Base-by-base conservation (phyloP, 1,284 basidiomycete genomes). In the Agroathelia rolfsii region DNA sequence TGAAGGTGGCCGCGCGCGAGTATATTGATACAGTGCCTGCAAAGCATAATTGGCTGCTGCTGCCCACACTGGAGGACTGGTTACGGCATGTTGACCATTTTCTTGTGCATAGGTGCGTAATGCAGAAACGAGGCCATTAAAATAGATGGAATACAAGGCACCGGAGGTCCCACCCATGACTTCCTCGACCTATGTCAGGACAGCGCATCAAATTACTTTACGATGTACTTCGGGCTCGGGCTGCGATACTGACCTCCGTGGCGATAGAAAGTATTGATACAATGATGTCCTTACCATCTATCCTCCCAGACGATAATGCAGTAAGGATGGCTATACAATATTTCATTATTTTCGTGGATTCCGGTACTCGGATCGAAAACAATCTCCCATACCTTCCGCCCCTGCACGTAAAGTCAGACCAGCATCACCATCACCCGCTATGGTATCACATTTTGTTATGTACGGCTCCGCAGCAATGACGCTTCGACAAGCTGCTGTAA, bases 161-260 rank as follows among this genome's bases (percentile, higher is more conserved):
- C 90, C 92, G 40, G 79, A 85, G 4, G 90, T 95, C 12, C 92
- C 92, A 19, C 87, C 92, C 90, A 95, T 95, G 32, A 72, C 66
- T 45, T 84, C 77, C 56, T 59, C 47, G 14, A 76, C 49, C 39
- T 64, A 60, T 34, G 61, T 53, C 18, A 80, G 59, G 5, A 82
- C 71, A 15, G 63, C 76, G 70, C 24, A n/a, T n/a, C n/a, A n/a
- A n/a, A n/a, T n/a, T n/a, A n/a, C n/a, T n/a, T n/a, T n/a, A n/a
- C n/a, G n/a, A n/a, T n/a, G n/a, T n/a, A n/a, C n/a, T n/a, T n/a
- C n/a, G n/a, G n/a, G n/a, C n/a, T n/a, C n/a, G n/a, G n/a, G n/a
- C n/a, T n/a, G n/a, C n/a, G n/a, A n/a, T n/a, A n/a, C n/a, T n/a
- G n/a, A n/a, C n/a, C n/a, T n/a, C n/a, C n/a, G n/a, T n/a, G n/a